These are phyloP conservation scores for Boletus fagicola DNA, from an alignment of 768 basidiomycete species.

Conservation along the genomic window DNA sequence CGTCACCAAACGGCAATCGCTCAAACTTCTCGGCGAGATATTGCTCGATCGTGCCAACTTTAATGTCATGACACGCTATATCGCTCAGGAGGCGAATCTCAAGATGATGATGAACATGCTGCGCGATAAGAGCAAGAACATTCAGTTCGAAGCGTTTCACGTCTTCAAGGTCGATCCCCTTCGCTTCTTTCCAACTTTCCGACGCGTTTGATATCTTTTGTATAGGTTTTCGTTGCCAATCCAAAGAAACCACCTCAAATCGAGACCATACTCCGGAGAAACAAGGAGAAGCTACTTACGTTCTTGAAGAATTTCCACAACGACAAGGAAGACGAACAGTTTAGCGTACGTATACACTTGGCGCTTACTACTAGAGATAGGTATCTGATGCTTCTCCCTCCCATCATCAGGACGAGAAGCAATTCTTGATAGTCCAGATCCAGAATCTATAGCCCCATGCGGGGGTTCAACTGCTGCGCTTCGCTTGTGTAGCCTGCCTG, in stretches of 20 bases:
- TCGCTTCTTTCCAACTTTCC: neutral
- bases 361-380: neutral
- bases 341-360: conserved; percentile 54
- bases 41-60: conserved; percentile 97
- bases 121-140: conserved; percentile 98
- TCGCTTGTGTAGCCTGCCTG: neutral
- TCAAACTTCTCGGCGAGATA: conserved; percentile 97
- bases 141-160: conserved; percentile 99
- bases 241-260: conserved; percentile 98
- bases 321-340: conserved; percentile 98
- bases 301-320: conserved; percentile 96
- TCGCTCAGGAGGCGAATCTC: conserved; percentile 90
- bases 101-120: conserved; percentile 99
- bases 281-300: conserved; percentile 87
- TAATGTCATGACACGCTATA: conserved; percentile 97
- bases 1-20: conserved; percentile 98
- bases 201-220: neutral
- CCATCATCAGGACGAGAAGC: conserved; percentile 76
- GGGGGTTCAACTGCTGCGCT: neutral
- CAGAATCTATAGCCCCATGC: conserved; percentile 55
- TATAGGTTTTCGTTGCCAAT: conserved; percentile 95
- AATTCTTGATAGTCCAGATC: conserved; percentile 92
- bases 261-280: conserved; percentile 83
- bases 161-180: conserved; percentile 87
- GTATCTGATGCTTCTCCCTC: neutral